Percentiles rank a stretch among this genome's conserved stretches.
These are phyloP conservation scores for Nematocida ausubeli DNA, from an alignment of 371 early-diverging fungal genomes.

Conservation along the genomic window DNA sequence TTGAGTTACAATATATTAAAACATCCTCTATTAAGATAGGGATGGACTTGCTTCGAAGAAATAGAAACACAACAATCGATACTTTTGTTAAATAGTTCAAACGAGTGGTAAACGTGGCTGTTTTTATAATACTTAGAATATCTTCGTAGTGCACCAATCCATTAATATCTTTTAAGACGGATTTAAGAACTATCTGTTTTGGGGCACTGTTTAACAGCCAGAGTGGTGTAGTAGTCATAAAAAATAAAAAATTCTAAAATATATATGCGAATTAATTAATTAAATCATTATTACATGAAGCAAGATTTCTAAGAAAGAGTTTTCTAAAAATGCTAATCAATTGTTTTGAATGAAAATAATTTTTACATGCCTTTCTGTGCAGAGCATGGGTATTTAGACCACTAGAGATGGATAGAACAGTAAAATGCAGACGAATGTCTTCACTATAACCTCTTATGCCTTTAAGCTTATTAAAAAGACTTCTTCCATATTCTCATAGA, in stretches of 20 bases:
- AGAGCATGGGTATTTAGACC: no score
- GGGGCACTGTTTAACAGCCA: constrained; percentile 4
- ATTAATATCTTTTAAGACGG: constrained; percentile 14
- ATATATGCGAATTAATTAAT: background rate
- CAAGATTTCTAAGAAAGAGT: no score
- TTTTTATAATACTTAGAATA: background rate
- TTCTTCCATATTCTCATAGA: no score
- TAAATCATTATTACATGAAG: no score
- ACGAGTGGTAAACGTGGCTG: background rate
- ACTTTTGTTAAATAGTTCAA: constrained; percentile 6
- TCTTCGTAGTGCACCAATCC: constrained; percentile 12
- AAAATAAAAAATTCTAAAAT: constrained; percentile 1
- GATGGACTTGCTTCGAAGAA: constrained; percentile 18
- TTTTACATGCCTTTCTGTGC: no score
- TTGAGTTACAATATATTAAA: background rate
- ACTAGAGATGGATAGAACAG: no score
- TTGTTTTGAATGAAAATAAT: no score
- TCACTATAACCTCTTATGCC: no score
- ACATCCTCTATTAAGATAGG: constrained; percentile 52
- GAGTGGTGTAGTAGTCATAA: background rate
- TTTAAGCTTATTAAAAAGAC: no score
- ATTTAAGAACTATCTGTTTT: background rate
- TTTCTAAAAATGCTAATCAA: no score
- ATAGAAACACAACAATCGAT: constrained; percentile 6
- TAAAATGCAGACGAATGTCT: no score